Conservation (phyloP, 306 rosid genomes). For the Morella rubra region DNA sequence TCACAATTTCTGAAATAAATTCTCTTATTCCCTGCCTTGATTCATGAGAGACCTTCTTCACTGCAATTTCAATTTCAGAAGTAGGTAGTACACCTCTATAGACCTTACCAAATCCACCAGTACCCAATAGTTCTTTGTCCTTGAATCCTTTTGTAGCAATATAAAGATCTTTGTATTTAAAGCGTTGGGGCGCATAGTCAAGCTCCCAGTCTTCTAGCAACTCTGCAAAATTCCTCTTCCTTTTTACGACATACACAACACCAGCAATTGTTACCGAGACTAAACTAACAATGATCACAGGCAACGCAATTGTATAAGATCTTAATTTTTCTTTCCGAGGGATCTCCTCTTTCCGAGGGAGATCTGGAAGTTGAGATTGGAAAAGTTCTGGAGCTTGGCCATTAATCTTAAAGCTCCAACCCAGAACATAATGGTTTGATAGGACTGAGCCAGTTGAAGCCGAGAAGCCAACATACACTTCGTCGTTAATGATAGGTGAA, state of each 20-base stretch:
- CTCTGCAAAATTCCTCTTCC: slow-evolving; percentile 33
- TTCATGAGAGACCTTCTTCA: slow-evolving; percentile 35
- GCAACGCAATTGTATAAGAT: slow-evolving; percentile 28
- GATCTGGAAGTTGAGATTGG: slow-evolving; percentile 45
- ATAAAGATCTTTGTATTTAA: slow-evolving; percentile 35
- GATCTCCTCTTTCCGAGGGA: too few species aligned
- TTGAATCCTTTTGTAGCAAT: slow-evolving; percentile 41
- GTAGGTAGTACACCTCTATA: slow-evolving; percentile 27
- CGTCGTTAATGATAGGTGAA: slow-evolving; percentile 34
- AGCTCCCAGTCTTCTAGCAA: slow-evolving; percentile 42
- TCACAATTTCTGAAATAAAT: slow-evolving; percentile 40
- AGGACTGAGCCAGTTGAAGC: slow-evolving; percentile 58
- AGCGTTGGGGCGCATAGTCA: slow-evolving; percentile 40
- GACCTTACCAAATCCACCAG: slow-evolving; percentile 38
- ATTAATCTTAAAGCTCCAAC: slow-evolving; percentile 65
- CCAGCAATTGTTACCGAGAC: slow-evolving; percentile 14
- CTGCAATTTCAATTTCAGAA: slow-evolving; percentile 32
- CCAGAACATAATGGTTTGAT: slow-evolving; percentile 53
- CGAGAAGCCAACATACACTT: slow-evolving; percentile 69
- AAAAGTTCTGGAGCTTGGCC: slow-evolving; percentile 44
- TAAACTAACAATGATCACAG: slow-evolving; percentile 1
- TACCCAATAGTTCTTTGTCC: slow-evolving; percentile 33
- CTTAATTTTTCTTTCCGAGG: slow-evolving; percentile 16
- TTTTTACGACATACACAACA: slow-evolving; percentile 21
- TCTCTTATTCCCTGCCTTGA: slow-evolving; percentile 43